A percentile compares a stretch with the other conserved stretches of the same genome.
These are phyloP conservation scores for Endocalyx cinctus DNA, from an alignment of 2,329 filamentous ascomycete species.

Conservation along the genomic window DNA sequence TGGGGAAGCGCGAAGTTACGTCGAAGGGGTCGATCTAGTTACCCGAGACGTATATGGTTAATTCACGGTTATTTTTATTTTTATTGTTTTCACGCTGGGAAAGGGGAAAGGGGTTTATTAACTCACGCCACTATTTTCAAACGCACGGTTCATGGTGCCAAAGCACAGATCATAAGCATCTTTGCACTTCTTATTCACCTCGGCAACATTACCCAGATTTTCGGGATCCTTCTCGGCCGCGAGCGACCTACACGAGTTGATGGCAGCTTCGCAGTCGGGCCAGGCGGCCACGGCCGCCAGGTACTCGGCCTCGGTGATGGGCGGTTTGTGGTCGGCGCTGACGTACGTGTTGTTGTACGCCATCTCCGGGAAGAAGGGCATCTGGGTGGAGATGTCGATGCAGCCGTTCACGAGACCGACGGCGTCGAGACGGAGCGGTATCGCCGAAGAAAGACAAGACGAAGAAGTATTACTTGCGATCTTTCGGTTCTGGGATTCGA, in stretches of 20 bases:
- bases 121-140: too few species aligned
- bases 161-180: constrained; percentile 45
- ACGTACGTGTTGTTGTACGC: constrained; percentile 63
- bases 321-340: too few species aligned
- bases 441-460: too few species aligned
- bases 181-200: constrained; percentile 54
- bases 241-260: constrained; percentile 1
- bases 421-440: constrained; percentile 44
- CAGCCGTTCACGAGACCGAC: constrained; percentile 70
- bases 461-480: too few species aligned
- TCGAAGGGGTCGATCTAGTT: too few species aligned
- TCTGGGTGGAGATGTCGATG: constrained; percentile 60
- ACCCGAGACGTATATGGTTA: too few species aligned
- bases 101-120: too few species aligned
- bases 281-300: constrained; percentile 36
- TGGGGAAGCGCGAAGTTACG: constrained; percentile 41
- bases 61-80: too few species aligned
- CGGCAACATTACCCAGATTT: constrained; percentile 39
- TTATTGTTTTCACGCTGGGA: too few species aligned
- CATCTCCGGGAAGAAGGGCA: constrained; percentile 51
- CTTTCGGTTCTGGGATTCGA: constrained; percentile 1
- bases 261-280: constrained; percentile 1
- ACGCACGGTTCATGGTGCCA: too few species aligned
- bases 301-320: constrained; percentile 46
- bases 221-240: constrained; percentile 1